Evolutionary conservation across 225 moss, liverwort and hornwort genomes (phyloP).

Genomic region (Antitrichia curtipendula): DNA sequence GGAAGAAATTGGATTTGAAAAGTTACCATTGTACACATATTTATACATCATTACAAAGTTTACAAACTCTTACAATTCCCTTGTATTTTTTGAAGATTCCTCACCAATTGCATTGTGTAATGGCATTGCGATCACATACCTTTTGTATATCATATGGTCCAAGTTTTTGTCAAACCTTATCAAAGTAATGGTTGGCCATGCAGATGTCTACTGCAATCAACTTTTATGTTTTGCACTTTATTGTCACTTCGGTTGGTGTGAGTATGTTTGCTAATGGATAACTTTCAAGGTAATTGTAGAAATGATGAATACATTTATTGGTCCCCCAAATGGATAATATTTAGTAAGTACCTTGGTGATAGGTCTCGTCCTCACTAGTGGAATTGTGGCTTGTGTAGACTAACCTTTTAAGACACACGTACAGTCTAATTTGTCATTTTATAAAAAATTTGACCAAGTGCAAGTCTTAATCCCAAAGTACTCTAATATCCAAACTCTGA

Average conservation of each 20-base stretch:
- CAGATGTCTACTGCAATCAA: too few species aligned
- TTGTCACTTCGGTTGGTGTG: too few species aligned
- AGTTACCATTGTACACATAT: background rate
- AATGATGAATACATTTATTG: background rate
- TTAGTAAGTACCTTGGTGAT: background rate
- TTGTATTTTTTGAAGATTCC: too few species aligned
- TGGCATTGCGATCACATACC: too few species aligned
- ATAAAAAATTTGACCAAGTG: background rate
- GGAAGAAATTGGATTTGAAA: background rate
- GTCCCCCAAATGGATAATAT: background rate
- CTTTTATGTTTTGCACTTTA: too few species aligned
- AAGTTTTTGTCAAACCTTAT: too few species aligned
- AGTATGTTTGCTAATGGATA: background rate
- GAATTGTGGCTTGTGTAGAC: rapidly evolving
- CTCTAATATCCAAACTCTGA: rapidly evolving
- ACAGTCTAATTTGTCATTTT: background rate
- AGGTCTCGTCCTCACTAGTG: rapidly evolving
- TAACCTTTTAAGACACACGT: background rate
- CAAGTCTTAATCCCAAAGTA: background rate
- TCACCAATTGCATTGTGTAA: too few species aligned
- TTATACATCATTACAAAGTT: too few species aligned
- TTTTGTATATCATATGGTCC: too few species aligned
- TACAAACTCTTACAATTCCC: too few species aligned
- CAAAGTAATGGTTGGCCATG: too few species aligned
- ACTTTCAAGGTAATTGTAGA: background rate